phyloP scores from a whole-genome alignment of 352 stramenopile species.

The Pythium insidiosum region DNA sequence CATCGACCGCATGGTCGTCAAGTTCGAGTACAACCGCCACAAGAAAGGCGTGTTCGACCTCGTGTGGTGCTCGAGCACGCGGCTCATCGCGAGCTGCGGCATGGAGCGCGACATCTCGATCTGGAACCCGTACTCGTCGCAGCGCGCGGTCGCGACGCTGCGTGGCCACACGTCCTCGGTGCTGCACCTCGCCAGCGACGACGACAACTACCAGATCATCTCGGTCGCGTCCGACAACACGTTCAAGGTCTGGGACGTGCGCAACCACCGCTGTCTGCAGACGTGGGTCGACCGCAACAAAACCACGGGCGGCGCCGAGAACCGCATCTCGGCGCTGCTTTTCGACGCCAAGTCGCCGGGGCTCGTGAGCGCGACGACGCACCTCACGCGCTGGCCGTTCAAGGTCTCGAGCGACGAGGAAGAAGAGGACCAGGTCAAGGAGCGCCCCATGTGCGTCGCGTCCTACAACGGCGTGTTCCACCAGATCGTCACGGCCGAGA shows the following conservation, averaged over 20 bases:
- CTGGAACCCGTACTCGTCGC: slow-evolving; percentile 87
- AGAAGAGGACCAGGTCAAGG: slow-evolving; percentile 28
- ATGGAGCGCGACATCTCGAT: slow-evolving; percentile 85
- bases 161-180: slow-evolving; percentile 70
- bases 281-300: slow-evolving; percentile 63
- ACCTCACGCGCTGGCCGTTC: slow-evolving; percentile 61
- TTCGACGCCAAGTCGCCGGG: slow-evolving; percentile 60
- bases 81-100: slow-evolving; percentile 73
- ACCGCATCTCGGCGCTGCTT: slow-evolving; percentile 55
- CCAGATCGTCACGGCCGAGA: slow-evolving; percentile 71
- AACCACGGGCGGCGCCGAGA: slow-evolving; percentile 43
- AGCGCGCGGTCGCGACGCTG: slow-evolving; percentile 61
- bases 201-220: slow-evolving; percentile 82
- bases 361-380: slow-evolving; percentile 58
- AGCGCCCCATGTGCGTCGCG: slow-evolving; percentile 41
- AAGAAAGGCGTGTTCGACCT: slow-evolving; percentile 81
- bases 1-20: slow-evolving; percentile 67
- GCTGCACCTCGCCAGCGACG: slow-evolving; percentile 64
- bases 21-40: slow-evolving; percentile 78
- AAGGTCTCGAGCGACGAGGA: slow-evolving; percentile 34
- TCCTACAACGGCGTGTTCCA: slow-evolving; percentile 82
- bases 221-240: slow-evolving; percentile 77
- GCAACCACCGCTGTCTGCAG: slow-evolving; percentile 73
- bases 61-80: slow-evolving; percentile 64
- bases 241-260: slow-evolving; percentile 80